Evolutionary conservation across 192 early-diverging fungal genomes (phyloP), one percentile per base, ranked within the genome.

Genomic region (Entomortierella chlamydospora): DNA sequence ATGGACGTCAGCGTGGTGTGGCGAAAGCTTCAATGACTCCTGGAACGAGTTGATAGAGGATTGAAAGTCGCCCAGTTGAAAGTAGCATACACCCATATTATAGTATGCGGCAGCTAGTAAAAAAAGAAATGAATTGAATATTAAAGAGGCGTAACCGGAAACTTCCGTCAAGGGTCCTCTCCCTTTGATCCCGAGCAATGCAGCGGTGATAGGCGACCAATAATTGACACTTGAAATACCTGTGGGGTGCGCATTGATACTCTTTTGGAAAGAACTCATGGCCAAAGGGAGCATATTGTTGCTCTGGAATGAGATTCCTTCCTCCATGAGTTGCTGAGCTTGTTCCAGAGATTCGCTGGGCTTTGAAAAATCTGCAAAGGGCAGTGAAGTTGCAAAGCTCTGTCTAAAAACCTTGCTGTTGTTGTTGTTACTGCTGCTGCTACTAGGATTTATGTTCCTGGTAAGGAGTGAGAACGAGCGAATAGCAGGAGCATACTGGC

Each of bases 21-120:
- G 67, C 11, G 67, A 50, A 20, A 79, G 30, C 58, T 79, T 79
- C 42, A 79, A 34, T 0, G 76, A 79, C 17, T 79, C 76, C 15
- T 79, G 76, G 57, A 79, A 79, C 1, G 76, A 59, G 25, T 79
- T 70, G 76, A 79, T 79, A 13, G 68, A 70, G 17, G 76, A 79
- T 22, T 79, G 76, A 29, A 47, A 79, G 55, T 79, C 76, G 30
- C 68, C 67, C 23, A 79, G 56, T 37, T 79, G 61, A 23, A 79
- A 79, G 54, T 79, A 79, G 41, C 76, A 54, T 13, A 79, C 63
- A 15, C 76, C 76, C 76, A 79, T 79, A 58, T 79, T 79, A 57
- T 79, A 79, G 51, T 70, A 68, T n/a, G 76, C 76, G 31, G 62
- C 67, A 17, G 76, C 76, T 78, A 56, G 11, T 50, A 22, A 33